These are phyloP conservation scores for Reutealis trisperma DNA, from an alignment of 345 rosid genomes.

Conservation along the genomic window DNA sequence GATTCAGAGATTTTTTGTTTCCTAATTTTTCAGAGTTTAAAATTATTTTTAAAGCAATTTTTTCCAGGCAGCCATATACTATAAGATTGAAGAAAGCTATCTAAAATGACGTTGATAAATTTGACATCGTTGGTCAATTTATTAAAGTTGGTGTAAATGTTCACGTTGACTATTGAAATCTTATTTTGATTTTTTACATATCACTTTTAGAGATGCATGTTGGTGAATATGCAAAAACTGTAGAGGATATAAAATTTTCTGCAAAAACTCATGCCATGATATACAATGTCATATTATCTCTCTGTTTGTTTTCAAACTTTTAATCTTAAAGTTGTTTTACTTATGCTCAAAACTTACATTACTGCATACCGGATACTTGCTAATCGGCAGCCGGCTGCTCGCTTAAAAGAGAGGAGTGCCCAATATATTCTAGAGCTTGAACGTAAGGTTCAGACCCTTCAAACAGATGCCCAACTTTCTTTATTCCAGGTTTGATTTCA, in stretches of 20 bases:
- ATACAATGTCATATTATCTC: not conserved
- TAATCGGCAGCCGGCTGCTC: slow-evolving; percentile 87
- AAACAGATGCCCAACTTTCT: slow-evolving; percentile 83
- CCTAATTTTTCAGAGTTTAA: too few relatives aligned
- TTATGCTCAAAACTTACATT: too few relatives aligned
- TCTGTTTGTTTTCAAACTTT: not conserved
- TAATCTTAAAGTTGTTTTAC: not conserved
- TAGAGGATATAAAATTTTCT: too few relatives aligned
- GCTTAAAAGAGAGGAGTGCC: slow-evolving; percentile 87
- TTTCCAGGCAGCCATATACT: not conserved
- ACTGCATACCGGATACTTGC: slow-evolving; percentile 60
- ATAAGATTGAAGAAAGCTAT: too few relatives aligned
- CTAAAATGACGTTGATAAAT: not conserved
- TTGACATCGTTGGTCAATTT: not conserved
- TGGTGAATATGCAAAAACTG: too few relatives aligned
- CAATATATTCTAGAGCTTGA: slow-evolving; percentile 76
- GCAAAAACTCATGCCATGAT: not conserved
- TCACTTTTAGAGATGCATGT: too few relatives aligned
- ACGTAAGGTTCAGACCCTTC: slow-evolving; percentile 82
- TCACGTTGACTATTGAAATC: too few relatives aligned
- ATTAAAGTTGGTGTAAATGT: too few relatives aligned
- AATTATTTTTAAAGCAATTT: not conserved
- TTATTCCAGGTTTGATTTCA: slow-evolving; percentile 61
- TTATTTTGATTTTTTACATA: too few relatives aligned
- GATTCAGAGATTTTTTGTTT: not conserved